Percentiles rank a stretch among this genome's conserved stretches.
Conservation (phyloP, 2,329 filamentous ascomycete genomes). For the Pseudocercospora ulei region DNA sequence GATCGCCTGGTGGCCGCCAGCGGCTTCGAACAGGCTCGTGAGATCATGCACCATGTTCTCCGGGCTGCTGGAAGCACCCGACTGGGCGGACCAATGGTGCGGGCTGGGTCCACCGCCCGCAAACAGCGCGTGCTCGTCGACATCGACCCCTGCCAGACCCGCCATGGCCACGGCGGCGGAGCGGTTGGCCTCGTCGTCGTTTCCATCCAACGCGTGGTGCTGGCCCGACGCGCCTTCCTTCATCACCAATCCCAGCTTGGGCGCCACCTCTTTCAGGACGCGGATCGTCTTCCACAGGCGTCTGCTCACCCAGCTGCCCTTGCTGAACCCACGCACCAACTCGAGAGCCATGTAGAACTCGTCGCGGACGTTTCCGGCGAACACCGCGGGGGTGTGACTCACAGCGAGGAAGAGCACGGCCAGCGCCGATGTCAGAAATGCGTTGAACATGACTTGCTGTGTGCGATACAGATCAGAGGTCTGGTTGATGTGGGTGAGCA, state of each 20-base stretch:
- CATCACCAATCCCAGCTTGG: slow-evolving; percentile 52
- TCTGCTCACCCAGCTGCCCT: slow-evolving; percentile 61
- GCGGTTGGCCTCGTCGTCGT: slow-evolving; percentile 48
- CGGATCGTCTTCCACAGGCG: slow-evolving; percentile 64
- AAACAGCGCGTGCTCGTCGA: slow-evolving; percentile 49
- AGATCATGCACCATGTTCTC: slow-evolving; percentile 55
- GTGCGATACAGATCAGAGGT: slow-evolving; percentile 61
- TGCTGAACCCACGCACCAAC: slow-evolving; percentile 61
- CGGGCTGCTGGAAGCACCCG: slow-evolving; percentile 45
- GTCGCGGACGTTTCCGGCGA: slow-evolving; percentile 57
- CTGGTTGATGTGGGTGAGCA: slow-evolving; percentile 60
- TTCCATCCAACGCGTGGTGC: slow-evolving; percentile 20
- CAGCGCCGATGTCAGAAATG: slow-evolving; percentile 65
- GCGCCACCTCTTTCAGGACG: slow-evolving; percentile 61
- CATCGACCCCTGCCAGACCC: slow-evolving; percentile 52
- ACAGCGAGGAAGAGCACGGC: slow-evolving; percentile 68
- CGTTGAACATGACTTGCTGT: slow-evolving; percentile 69
- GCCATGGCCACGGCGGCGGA: slow-evolving; percentile 57
- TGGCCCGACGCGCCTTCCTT: slow-evolving; percentile 16
- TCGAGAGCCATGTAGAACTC: slow-evolving; percentile 74
- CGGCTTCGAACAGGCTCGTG: slow-evolving; percentile 54
- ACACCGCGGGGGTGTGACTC: slow-evolving; percentile 62
- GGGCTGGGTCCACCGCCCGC: slow-evolving; percentile 20
- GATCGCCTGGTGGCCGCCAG: slow-evolving; percentile 42
- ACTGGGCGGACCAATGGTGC: slow-evolving; percentile 19